These are phyloP conservation scores for Daldinia loculata DNA, from an alignment of 495 filamentous ascomycete species.

Conservation along the genomic window DNA sequence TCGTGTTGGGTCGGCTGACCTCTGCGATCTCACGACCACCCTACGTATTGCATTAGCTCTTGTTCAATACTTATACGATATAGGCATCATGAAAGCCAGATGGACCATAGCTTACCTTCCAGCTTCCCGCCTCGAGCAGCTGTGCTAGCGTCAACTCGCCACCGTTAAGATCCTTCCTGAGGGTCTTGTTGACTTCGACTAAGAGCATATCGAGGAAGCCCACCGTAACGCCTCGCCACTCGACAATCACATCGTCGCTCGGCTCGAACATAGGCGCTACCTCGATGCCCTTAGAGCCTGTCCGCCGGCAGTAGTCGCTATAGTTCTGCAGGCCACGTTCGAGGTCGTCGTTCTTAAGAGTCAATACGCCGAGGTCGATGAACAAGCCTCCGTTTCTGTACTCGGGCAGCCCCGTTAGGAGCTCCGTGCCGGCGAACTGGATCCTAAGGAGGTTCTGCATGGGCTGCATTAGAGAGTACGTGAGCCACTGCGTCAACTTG, in stretches of 20 bases:
- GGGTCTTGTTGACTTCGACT: constrained; percentile 71
- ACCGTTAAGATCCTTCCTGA: constrained; percentile 61
- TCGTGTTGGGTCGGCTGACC: constrained; percentile 93
- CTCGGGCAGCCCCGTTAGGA: constrained; percentile 85
- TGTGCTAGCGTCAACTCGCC: constrained; percentile 74
- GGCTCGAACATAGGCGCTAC: constrained; percentile 81
- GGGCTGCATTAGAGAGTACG: constrained; percentile 88
- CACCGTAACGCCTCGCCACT: constrained; percentile 85
- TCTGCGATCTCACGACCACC: constrained; percentile 96
- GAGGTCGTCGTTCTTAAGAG: constrained; percentile 71
- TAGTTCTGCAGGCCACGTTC: constrained; percentile 76
- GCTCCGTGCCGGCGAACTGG: constrained; percentile 77
- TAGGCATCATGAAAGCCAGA: neutral
- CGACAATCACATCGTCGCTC: constrained; percentile 84
- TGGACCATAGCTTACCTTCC: constrained; percentile 73
- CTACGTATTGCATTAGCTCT: constrained; percentile 53
- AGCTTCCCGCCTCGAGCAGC: constrained; percentile 88
- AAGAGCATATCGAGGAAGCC: constrained; percentile 83
- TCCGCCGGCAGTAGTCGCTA: constrained; percentile 73
- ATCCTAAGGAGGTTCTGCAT: constrained; percentile 80
- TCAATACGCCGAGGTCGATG: constrained; percentile 81
- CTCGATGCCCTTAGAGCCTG: constrained; percentile 74
- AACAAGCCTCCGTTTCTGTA: constrained; percentile 89
- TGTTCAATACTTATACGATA: neutral
- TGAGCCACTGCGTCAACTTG: constrained; percentile 90